Base-by-base conservation (phyloP, 805 yeast species). In the Saturnispora kantuleensis region DNA sequence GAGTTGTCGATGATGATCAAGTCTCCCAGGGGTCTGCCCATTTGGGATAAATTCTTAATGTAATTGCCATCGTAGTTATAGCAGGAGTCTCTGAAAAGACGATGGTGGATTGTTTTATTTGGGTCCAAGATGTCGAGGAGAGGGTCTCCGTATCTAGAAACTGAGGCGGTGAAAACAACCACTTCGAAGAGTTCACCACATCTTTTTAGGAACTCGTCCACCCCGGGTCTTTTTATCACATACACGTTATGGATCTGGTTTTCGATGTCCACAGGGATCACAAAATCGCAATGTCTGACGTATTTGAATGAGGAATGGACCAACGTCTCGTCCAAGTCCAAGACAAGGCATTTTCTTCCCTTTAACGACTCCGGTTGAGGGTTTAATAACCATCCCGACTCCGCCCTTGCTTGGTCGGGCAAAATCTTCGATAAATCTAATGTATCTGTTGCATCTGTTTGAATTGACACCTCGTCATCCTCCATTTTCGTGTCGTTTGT, bases 191-290 rank as follows among this genome's bases (percentile, higher is more conserved):
- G 62, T 59, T 85, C 72, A 26, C 97, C 95, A 39, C 90, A 95
- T 51, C 76, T 73, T 54, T 68, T 69, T 68, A 93, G 69, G 57
- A 93, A 93, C 59, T 86, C 94, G 64, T 93, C 98, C 41, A 94
- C 97, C 1, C 98, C 98, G 1, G 99, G 99, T 56, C 99, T 76
- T 60, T 93, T 93, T 46, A 89, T 88, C 18, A 93, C 98, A 60
- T 88, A 93, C 37, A 93, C 98, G 57, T 86, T 90, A 63, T 93
- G 97, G 30, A 81, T 73, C 60, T 85, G 90, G 55, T 81, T 81
- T 56, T 93, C 97, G 50, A 93, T 90, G 62, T 90, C 97, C 43
- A 93, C 98, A 12, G 98, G 97, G 41, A 93, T 86, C 39, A 94
- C 94, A 65, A 93, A 93, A 65, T 93, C 99, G 1, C 96, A 95